Evolutionary conservation across 306 rosid species (phyloP).

Genomic region (Glycine latifolia): DNA sequence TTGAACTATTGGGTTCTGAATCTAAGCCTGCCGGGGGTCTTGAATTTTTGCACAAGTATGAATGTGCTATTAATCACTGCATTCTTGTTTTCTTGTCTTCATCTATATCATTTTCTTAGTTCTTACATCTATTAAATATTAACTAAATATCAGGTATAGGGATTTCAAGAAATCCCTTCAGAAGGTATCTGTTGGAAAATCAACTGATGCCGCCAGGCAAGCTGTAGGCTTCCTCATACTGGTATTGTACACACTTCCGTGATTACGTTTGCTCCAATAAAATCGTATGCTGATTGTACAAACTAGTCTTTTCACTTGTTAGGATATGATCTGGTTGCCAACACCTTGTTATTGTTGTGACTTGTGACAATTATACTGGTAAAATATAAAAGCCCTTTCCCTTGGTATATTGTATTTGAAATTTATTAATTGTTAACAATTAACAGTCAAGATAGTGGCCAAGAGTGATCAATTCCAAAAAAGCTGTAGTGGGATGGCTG

Average conservation of each 20-base stretch:
- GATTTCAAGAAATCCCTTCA: slow-evolving; percentile 89
- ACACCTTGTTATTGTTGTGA: neutral
- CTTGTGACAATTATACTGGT: neutral
- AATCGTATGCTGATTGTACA: slow-evolving; percentile 16
- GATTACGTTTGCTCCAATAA: slow-evolving; percentile 27
- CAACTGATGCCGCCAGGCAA: slow-evolving; percentile 71
- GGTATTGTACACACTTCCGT: slow-evolving; percentile 54
- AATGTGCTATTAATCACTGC: slow-evolving; percentile 17
- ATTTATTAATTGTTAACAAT: too few relatives aligned
- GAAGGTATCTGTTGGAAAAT: slow-evolving; percentile 68
- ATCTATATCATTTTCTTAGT: slow-evolving; percentile 31
- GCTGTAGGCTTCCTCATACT: slow-evolving; percentile 79
- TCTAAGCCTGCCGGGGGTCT: slow-evolving; percentile 92
- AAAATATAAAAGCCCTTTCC: neutral
- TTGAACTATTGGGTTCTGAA: slow-evolving; percentile 92
- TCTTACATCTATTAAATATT: slow-evolving; percentile 14
- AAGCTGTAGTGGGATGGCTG: too few relatives aligned
- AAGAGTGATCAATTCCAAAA: too few relatives aligned
- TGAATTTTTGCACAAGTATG: slow-evolving; percentile 91
- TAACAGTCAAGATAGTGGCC: too few relatives aligned
- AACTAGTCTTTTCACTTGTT: neutral
- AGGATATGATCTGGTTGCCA: neutral
- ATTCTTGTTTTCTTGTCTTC: slow-evolving; percentile 31
- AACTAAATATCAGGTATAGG: slow-evolving; percentile 68
- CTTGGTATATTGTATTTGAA: too few relatives aligned